Evolutionary conservation across 2,329 filamentous ascomycete genomes (phyloP).

Genomic region (Calonectria hongkongensis): DNA sequence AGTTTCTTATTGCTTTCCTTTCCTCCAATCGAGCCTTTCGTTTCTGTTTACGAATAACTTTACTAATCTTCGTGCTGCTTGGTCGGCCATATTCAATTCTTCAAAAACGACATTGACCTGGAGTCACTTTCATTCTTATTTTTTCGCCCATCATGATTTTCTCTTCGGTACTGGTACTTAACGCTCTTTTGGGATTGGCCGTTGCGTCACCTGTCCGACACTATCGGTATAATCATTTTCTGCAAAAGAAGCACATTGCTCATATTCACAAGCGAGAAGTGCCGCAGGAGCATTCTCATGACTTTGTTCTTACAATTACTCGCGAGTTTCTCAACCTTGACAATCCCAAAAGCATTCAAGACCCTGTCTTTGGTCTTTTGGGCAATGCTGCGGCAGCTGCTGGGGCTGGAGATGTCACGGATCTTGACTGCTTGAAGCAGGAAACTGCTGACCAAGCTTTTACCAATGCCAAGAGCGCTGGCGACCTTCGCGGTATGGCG

Average conservation of each 20-base stretch:
- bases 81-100: not conserved
- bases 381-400: constrained; percentile 65
- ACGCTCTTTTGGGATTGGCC: constrained; percentile 44
- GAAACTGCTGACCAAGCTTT: constrained; percentile 75
- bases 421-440: constrained; percentile 67
- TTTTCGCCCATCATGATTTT: constrained; percentile 44
- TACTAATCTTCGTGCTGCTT: constrained; percentile 5
- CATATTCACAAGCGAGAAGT: constrained; percentile 63
- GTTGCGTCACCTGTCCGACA: constrained; percentile 42
- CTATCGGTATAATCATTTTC: constrained; percentile 11
- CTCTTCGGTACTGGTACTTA: constrained; percentile 21
- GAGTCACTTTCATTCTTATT: constrained; percentile 13
- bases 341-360: constrained; percentile 70
- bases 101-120: not conserved
- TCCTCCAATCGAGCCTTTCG: not conserved
- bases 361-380: constrained; percentile 71
- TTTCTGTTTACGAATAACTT: not conserved
- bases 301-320: constrained; percentile 67
- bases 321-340: constrained; percentile 67
- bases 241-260: not conserved
- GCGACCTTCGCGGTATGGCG: constrained; percentile 72
- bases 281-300: constrained; percentile 75
- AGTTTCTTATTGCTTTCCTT: not conserved
- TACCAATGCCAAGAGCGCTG: constrained; percentile 73
- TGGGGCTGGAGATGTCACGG: constrained; percentile 63